Conservation (phyloP, 208 protist species). For the Leishmania guyanensis region DNA sequence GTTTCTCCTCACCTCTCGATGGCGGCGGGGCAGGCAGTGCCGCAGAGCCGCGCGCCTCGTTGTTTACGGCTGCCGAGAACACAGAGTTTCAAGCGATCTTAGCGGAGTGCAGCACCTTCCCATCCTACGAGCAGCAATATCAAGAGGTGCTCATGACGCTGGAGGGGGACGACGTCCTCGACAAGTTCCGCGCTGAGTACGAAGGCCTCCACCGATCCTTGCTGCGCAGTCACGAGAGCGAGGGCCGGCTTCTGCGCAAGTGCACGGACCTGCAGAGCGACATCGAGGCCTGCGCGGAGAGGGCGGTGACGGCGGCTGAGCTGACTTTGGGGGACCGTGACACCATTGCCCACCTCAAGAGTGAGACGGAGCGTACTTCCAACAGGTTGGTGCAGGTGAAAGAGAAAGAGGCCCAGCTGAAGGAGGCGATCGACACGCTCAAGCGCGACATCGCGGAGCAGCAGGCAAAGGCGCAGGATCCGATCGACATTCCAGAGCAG, state of each 20-base stretch:
- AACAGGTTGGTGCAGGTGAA: constrained; percentile 91
- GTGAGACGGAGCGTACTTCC: constrained; percentile 94
- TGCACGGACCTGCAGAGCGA: constrained; percentile 95
- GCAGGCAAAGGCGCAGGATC: constrained; percentile 84
- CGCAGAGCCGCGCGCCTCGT: constrained; percentile 5
- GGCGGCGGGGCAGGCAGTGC: not conserved
- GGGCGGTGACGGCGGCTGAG: constrained; percentile 94
- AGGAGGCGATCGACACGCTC: constrained; percentile 93
- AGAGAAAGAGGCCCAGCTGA: constrained; percentile 94
- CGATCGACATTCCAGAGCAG: constrained; percentile 90
- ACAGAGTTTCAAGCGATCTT: constrained; percentile 57
- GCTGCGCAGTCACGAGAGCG: constrained; percentile 96
- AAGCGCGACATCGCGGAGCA: constrained; percentile 95
- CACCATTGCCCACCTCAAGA: constrained; percentile 93
- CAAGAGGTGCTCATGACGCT: constrained; percentile 94
- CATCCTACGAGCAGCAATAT: constrained; percentile 94
- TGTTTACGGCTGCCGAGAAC: constrained; percentile 43
- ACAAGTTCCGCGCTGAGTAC: constrained; percentile 96
- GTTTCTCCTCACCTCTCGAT: not conserved
- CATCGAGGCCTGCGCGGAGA: constrained; percentile 94
- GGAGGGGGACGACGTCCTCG: constrained; percentile 94
- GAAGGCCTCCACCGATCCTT: constrained; percentile 96
- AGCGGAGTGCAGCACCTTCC: constrained; percentile 75
- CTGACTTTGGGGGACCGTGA: constrained; percentile 94
- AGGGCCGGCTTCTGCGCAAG: constrained; percentile 96